Conservation (phyloP, 108 stramenopile species). For the Cyclotella baltica region DNA sequence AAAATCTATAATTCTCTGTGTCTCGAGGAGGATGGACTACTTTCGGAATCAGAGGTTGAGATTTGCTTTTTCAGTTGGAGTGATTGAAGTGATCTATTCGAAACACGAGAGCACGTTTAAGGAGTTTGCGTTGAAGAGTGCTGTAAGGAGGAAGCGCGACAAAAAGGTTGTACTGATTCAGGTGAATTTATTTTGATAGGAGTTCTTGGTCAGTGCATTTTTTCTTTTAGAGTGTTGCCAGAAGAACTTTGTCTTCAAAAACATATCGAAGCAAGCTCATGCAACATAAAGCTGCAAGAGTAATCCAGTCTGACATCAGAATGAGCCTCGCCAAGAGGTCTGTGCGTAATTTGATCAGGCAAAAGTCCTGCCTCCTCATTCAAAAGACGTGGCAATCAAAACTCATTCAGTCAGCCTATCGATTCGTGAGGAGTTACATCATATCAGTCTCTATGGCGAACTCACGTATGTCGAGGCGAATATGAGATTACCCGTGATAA, state of each 20-base stretch:
- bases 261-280: constrained; percentile 1
- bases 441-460: constrained; percentile 48
- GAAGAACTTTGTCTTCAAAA: constrained; percentile 2
- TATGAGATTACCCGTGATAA: constrained; percentile 6
- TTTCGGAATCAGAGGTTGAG: constrained; percentile 39
- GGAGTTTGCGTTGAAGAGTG: neutral
- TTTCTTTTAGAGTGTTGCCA: neutral
- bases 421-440: constrained; percentile 19
- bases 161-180: constrained; percentile 50
- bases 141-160: constrained; percentile 16
- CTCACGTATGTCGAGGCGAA: constrained; percentile 2
- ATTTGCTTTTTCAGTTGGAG: constrained; percentile 54
- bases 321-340: constrained; percentile 30
- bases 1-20: constrained; percentile 79
- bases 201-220: neutral
- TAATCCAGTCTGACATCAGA: constrained; percentile 29
- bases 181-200: constrained; percentile 19
- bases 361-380: constrained; percentile 9
- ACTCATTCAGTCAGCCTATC: constrained; percentile 4
- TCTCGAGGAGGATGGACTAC: constrained; percentile 60
- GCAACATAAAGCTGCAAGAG: constrained; percentile 19
- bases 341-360: neutral
- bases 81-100: constrained; percentile 56
- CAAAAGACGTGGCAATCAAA: constrained; percentile 14
- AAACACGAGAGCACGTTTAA: constrained; percentile 8